phyloP scores from a whole-genome alignment of 495 filamentous ascomycete species.

The Cercophora scortea region DNA sequence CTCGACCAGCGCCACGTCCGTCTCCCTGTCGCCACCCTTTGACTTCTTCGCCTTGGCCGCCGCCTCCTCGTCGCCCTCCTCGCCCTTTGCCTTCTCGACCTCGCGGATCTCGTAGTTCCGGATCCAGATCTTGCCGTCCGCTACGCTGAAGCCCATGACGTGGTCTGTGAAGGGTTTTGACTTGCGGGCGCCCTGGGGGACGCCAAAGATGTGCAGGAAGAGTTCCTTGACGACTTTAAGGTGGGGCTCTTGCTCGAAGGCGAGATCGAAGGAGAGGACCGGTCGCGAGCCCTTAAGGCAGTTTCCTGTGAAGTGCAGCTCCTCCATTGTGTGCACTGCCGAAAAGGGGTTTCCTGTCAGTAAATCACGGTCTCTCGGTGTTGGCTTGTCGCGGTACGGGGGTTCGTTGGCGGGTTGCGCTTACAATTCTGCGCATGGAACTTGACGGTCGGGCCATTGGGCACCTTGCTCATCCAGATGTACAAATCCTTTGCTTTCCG shows the following conservation, averaged over 20 bases:
- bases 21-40: constrained; percentile 42
- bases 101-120: constrained; percentile 90
- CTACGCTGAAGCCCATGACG: constrained; percentile 84
- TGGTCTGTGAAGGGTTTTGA: constrained; percentile 95
- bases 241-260: constrained; percentile 70
- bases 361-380: too few species aligned
- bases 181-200: constrained; percentile 78
- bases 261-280: constrained; percentile 83
- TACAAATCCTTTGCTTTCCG: constrained; percentile 92
- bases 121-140: constrained; percentile 95
- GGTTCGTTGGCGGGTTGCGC: background rate
- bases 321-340: constrained; percentile 83
- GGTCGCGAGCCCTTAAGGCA: constrained; percentile 93
- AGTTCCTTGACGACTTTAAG: constrained; percentile 74
- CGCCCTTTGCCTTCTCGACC: constrained; percentile 53
- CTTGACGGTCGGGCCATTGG: constrained; percentile 93
- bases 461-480: constrained; percentile 86
- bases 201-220: constrained; percentile 85
- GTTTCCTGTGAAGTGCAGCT: constrained; percentile 95
- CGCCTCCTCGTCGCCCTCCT: constrained; percentile 23
- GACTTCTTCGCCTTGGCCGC: constrained; percentile 16
- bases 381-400: too few species aligned
- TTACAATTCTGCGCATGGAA: constrained; percentile 63
- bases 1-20: constrained; percentile 78
- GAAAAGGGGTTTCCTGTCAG: background rate